A percentile compares a stretch with the other conserved stretches of the same genome.
These are phyloP conservation scores for Diplogelasinospora grovesii DNA, from an alignment of 495 filamentous ascomycete species.

Conservation along the genomic window DNA sequence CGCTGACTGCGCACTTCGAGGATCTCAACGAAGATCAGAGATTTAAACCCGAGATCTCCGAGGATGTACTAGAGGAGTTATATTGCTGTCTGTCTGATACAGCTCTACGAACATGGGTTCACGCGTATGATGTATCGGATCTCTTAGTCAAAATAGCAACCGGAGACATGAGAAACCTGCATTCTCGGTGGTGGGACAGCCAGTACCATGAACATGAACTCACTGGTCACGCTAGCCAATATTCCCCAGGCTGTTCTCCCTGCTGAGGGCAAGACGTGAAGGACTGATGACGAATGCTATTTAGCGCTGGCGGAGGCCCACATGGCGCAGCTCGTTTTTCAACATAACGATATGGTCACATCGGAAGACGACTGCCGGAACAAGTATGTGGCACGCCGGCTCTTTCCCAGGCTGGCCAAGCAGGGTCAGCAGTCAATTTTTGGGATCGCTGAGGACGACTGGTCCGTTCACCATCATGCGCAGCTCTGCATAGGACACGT, in stretches of 20 bases:
- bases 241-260: constrained; percentile 17
- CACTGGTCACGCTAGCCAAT: constrained; percentile 17
- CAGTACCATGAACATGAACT: constrained; percentile 26
- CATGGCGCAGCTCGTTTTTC: constrained; percentile 30
- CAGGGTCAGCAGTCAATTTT: constrained; percentile 21
- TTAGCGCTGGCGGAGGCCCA: constrained; percentile 35
- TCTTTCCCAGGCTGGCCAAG: constrained; percentile 25
- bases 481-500: neutral
- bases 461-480: constrained; percentile 13
- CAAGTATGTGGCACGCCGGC: constrained; percentile 27
- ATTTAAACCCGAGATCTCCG: constrained; percentile 25
- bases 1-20: constrained; percentile 10
- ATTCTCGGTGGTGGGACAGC: constrained; percentile 15
- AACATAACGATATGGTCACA: constrained; percentile 33
- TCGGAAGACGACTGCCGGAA: constrained; percentile 28
- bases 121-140: neutral
- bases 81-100: constrained; percentile 28
- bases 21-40: constrained; percentile 11
- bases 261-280: constrained; percentile 25
- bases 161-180: constrained; percentile 3
- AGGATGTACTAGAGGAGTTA: constrained; percentile 20
- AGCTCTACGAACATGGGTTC: constrained; percentile 24
- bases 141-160: neutral
- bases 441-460: constrained; percentile 23
- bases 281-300: constrained; percentile 31